Evolutionary conservation across 352 stramenopile genomes (phyloP).

Genomic region (Phytophthora rubi): DNA sequence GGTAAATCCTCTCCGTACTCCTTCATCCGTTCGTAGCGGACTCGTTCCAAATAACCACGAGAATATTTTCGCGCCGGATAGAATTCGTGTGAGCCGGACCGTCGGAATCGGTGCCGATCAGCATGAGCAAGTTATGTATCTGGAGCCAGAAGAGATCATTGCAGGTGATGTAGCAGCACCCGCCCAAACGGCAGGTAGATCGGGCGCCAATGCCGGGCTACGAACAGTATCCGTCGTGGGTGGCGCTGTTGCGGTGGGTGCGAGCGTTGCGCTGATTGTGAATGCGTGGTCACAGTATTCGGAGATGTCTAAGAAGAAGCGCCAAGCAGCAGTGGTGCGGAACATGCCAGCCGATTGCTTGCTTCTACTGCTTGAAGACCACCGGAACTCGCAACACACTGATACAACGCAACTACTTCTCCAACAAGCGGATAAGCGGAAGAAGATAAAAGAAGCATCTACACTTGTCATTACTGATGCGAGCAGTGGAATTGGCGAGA

Average conservation of each 20-base stretch:
- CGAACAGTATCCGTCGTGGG: conserved; percentile 72
- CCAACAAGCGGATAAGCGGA: conserved; percentile 35
- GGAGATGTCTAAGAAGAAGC: conserved; percentile 63
- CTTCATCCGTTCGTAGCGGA: conserved; percentile 40
- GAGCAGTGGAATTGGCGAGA: conserved; percentile 9
- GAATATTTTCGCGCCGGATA: conserved; percentile 79
- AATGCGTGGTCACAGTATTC: conserved; percentile 86
- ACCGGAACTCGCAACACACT: conserved; percentile 38
- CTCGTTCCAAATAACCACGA: conserved; percentile 84
- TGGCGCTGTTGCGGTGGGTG: conserved; percentile 78
- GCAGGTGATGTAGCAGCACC: conserved; percentile 58
- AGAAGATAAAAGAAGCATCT: conserved; percentile 37
- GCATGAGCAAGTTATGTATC: conserved; percentile 73
- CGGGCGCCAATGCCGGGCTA: conserved; percentile 38
- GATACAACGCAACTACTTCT: conserved; percentile 42
- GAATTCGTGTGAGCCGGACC: conserved; percentile 71
- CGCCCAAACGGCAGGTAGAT: conserved; percentile 27
- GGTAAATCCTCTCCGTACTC: conserved; percentile 52
- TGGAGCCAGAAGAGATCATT: conserved; percentile 80
- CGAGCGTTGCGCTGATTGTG: conserved; percentile 78
- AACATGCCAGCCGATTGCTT: conserved; percentile 79
- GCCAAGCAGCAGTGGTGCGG: conserved; percentile 73
- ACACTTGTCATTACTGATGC: conserved; percentile 14
- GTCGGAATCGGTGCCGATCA: conserved; percentile 66
- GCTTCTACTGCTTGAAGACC: conserved; percentile 75